Evolutionary conservation across 305 asterid species (phyloP).

Genomic region (Fraxinus ornus): DNA sequence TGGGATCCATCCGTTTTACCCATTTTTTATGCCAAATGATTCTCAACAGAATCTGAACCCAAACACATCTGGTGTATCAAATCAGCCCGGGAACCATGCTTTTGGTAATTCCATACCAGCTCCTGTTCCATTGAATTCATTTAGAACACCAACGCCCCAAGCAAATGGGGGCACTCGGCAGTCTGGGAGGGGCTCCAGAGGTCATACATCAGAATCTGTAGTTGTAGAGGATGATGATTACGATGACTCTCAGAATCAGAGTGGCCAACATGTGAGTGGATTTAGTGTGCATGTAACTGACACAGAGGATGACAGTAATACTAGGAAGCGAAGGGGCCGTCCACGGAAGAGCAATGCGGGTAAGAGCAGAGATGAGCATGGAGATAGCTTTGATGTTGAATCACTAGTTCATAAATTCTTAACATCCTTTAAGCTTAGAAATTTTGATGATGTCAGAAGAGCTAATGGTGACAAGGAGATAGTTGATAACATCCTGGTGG

Average conservation of each 20-base stretch:
- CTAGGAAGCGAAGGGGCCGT: slow-evolving; percentile 50
- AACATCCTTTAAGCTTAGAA: slow-evolving; percentile 45
- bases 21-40: slow-evolving; percentile 44
- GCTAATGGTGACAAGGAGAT: slow-evolving; percentile 48
- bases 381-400: slow-evolving; percentile 42
- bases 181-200: slow-evolving; percentile 32
- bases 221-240: slow-evolving; percentile 35
- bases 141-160: slow-evolving; percentile 52
- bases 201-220: slow-evolving; percentile 28
- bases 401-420: slow-evolving; percentile 41
- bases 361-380: slow-evolving; percentile 39
- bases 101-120: slow-evolving; percentile 47
- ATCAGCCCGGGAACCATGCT: slow-evolving; percentile 35
- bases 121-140: slow-evolving; percentile 70
- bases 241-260: slow-evolving; percentile 32
- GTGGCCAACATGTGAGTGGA: slow-evolving; percentile 41
- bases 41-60: slow-evolving; percentile 31
- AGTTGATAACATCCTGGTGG: slow-evolving; percentile 34
- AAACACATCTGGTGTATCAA: slow-evolving; percentile 21
- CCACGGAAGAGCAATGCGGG: slow-evolving; percentile 34
- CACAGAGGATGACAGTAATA: slow-evolving; percentile 42
- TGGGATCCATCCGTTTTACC: slow-evolving; percentile 76
- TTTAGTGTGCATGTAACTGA: slow-evolving; percentile 36
- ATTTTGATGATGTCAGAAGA: slow-evolving; percentile 47
- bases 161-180: slow-evolving; percentile 51